Conservation (phyloP, 768 basidiomycete species). For the Lanmaoa rubissima region DNA sequence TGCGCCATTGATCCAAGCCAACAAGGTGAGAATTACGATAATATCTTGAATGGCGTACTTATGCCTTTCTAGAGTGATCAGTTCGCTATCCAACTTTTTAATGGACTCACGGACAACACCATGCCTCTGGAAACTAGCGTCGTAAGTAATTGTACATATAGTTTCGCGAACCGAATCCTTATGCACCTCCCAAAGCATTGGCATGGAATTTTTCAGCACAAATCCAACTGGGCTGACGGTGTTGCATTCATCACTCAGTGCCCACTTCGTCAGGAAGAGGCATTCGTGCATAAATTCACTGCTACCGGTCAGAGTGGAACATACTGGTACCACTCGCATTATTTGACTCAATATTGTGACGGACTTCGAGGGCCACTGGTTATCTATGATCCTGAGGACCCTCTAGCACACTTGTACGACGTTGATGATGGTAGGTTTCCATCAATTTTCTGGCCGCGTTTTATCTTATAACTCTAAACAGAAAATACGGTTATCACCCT, state of each 20-base stretch:
- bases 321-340: constrained; percentile 49
- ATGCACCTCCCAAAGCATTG: constrained; percentile 27
- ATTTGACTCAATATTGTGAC: constrained; percentile 39
- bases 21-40: constrained; percentile 27
- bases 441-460: not conserved
- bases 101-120: constrained; percentile 42
- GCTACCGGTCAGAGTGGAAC: constrained; percentile 38
- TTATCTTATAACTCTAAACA: constrained; percentile 3
- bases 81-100: constrained; percentile 43
- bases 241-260: constrained; percentile 42
- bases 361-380: constrained; percentile 44
- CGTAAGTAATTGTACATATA: constrained; percentile 15
- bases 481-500: constrained; percentile 48
- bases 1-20: constrained; percentile 43
- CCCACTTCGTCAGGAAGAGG: constrained; percentile 34
- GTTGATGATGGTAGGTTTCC: constrained; percentile 41
- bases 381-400: constrained; percentile 46
- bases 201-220: constrained; percentile 31
- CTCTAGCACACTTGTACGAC: constrained; percentile 40
- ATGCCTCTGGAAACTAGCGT: constrained; percentile 50
- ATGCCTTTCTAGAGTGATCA: constrained; percentile 32
- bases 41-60: not conserved
- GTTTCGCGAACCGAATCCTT: constrained; percentile 12
- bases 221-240: constrained; percentile 37
- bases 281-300: constrained; percentile 39